phyloP scores from a whole-genome alignment of 352 stramenopile species.

The Globisporangium camurandrum region DNA sequence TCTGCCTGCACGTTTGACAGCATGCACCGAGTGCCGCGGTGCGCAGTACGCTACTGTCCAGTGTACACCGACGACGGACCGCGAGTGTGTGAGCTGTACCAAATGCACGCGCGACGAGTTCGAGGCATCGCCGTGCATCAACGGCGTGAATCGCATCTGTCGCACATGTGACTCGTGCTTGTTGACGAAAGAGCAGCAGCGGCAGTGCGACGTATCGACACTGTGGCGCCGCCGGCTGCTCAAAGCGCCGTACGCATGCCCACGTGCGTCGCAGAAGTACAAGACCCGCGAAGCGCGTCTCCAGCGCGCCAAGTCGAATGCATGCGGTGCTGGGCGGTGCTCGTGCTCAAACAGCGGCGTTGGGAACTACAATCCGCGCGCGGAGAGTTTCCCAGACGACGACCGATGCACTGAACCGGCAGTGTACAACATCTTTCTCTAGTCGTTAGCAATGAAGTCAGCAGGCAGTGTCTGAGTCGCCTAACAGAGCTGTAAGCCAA shows the following conservation, averaged over 20 bases:
- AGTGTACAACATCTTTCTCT: constrained; percentile 55
- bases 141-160: constrained; percentile 53
- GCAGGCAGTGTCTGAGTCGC: no score
- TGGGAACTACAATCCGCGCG: constrained; percentile 69
- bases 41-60: constrained; percentile 30
- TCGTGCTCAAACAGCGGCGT: constrained; percentile 57
- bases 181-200: constrained; percentile 50
- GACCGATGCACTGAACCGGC: constrained; percentile 49
- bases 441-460: no score
- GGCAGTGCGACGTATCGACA: constrained; percentile 37
- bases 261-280: constrained; percentile 33
- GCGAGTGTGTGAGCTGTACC: constrained; percentile 54
- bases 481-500: no score
- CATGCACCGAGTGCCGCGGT: constrained; percentile 56
- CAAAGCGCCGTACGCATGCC: constrained; percentile 66
- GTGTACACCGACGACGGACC: constrained; percentile 50
- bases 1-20: constrained; percentile 29
- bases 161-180: constrained; percentile 67
- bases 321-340: constrained; percentile 59
- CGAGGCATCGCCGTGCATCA: constrained; percentile 44
- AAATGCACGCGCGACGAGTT: constrained; percentile 65
- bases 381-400: constrained; percentile 63
- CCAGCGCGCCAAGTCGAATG: constrained; percentile 61
- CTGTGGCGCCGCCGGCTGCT: constrained; percentile 60
- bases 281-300: constrained; percentile 56